Base-by-base conservation (phyloP, 345 rosid genomes). In the Physaria fendleri region DNA sequence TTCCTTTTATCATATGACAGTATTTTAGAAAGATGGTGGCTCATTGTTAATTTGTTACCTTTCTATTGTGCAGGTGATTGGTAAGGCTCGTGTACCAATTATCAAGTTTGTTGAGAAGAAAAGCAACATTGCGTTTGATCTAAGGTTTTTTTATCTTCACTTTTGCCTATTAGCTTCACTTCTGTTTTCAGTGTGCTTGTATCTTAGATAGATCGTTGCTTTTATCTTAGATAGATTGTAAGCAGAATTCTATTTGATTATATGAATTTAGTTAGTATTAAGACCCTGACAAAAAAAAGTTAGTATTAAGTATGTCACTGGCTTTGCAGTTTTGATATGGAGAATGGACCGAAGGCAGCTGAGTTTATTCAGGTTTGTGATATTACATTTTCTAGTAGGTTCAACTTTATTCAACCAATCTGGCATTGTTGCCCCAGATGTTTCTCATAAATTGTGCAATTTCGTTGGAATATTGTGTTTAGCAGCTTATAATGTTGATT, bases 281-380 rank as follows among this genome's bases (percentile, higher is more conserved):
- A n/a, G n/a, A n/a, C n/a, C n/a, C n/a, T n/a, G n/a, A n/a, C n/a
- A n/a, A n/a, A n/a, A n/a, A n/a, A n/a, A n/a, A 38, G 57, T 22
- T 39, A 37, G 30, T 45, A 53, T 41, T 46, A 53, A 44, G 20
- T 30, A 39, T 69, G 39, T 16, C 74, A 39, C 28, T 62, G 56
- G 52, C 30, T 62, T 29, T 40, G 56, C 87, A 92, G 98, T 72
- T 92, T 92, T 83, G 95, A 92, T 73, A 80, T 75, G 63, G 75
- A 78, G 24, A 86, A 84, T 76, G 98, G 98, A 69, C 98, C 98
- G 44, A 85, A 77, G 78, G 98, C 98, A 54, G 98, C 96, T 43
- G 95, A 82, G 18, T 84, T 84, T 71, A 92, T 92, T 35, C 76
- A 84, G 98, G 96, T 92, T 69, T 71, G 79, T 79, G 52, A 28